Base-by-base conservation (phyloP, 2,329 filamentous ascomycete species). In the Clarireedia paspali region DNA sequence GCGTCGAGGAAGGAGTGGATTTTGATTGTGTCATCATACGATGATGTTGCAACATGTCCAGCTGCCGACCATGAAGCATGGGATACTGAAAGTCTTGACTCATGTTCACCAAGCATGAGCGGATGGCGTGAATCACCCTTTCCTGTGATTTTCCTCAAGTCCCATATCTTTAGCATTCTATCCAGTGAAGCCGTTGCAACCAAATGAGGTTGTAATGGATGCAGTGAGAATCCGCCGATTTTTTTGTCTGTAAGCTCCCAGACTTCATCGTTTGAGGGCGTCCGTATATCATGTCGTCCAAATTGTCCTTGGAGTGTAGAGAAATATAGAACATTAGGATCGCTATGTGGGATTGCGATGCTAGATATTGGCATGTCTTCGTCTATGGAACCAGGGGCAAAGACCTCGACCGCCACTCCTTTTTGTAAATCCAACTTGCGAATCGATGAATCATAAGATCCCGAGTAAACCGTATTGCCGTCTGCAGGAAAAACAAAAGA, bases 21-120 rank as follows among this genome's bases (percentile, higher is more conserved):
- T 68, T 97, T 97, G 61, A 99, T 81, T 0, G 89, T 95, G 65
- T 99, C 91, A 67, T 99, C 94, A 69, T 99, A 99, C 0, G 88
- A 92, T 0, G 91, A 88, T 0, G 94, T 99, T 0, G 91, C 94
- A 5, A 99, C 77, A 61, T 95, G 88, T 0, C 92, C 94, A 0
- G 81, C 86, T 0, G 83, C 77, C 60, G 91, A 94, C 84, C 91
- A 99, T 0, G 91, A 88, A 0, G 92, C 94, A 69, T 96, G 91
- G 0, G 89, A 95, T 0, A 99, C 91, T 0, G 89, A 95, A 0
- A 97, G 75, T 2, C 87, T 81, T 20, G 87, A 94, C 53, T 83
- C 77, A 66, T 99, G 91, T 68, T 94, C 87, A 6, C 88, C 92
- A 0, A 97, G 72, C 0, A 95, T 75, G 0, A 79, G 74, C 0